phyloP scores from a whole-genome alignment of 805 yeast species.

The Blastobotrys peoriensis region DNA sequence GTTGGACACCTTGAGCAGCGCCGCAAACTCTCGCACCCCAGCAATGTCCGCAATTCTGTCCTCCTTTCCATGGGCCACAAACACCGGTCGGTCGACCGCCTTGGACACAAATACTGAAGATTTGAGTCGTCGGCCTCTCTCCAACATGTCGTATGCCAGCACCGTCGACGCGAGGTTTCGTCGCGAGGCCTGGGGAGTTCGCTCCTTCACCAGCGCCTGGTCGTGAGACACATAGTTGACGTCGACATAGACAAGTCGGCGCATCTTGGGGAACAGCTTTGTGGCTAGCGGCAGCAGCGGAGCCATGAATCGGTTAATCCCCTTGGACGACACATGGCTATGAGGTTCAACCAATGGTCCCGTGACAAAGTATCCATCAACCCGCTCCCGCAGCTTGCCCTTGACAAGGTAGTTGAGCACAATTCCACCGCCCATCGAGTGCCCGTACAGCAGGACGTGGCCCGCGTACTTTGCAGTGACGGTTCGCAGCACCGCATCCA shows the following conservation, averaged over 20 bases:
- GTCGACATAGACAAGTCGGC: conserved; percentile 20
- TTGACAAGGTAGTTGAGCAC: conserved; percentile 31
- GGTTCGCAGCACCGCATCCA: conserved; percentile 26
- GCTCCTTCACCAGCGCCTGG: conserved; percentile 17
- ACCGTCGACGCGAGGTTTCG: conserved; percentile 26
- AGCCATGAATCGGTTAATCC: conserved; percentile 23
- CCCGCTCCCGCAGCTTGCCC: conserved; percentile 28
- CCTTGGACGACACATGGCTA: conserved; percentile 11
- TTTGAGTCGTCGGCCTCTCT: conserved; percentile 30
- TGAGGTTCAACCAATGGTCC: conserved; percentile 30
- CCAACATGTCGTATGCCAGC: conserved; percentile 30
- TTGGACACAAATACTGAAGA: conserved; percentile 24
- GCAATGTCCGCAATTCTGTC: conserved; percentile 18
- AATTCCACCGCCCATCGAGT: conserved; percentile 37
- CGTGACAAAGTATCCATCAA: conserved; percentile 30
- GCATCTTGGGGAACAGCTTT: conserved; percentile 24
- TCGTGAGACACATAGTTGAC: conserved; percentile 27
- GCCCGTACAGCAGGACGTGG: conserved; percentile 30
- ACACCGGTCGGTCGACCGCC: conserved; percentile 30
- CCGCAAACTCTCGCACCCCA: conserved; percentile 20
- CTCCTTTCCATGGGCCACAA: conserved; percentile 28
- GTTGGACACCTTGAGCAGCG: conserved; percentile 18
- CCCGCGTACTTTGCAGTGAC: conserved; percentile 17
- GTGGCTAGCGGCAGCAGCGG: conserved; percentile 24
- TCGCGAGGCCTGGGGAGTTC: conserved; percentile 25